Conservation (phyloP, 2,329 filamentous ascomycete genomes). For the Ilyonectria mors-panacis region DNA sequence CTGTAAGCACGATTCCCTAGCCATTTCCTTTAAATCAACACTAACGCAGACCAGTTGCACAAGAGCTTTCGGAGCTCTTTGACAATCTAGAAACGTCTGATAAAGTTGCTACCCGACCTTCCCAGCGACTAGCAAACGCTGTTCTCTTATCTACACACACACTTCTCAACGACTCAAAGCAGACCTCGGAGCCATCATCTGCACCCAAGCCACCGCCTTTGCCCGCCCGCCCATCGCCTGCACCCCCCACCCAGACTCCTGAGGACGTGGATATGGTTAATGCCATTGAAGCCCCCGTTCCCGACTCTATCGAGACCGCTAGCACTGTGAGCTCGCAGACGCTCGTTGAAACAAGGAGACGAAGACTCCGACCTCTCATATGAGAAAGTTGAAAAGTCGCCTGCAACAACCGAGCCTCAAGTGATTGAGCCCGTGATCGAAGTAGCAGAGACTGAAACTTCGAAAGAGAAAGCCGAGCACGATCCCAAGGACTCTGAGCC, state of each 20-base stretch:
- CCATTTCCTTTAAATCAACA: constrained; percentile 42
- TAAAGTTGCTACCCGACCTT: constrained; percentile 76
- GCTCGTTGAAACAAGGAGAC: constrained; percentile 62
- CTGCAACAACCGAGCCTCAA: constrained; percentile 40
- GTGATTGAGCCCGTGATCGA: constrained; percentile 45
- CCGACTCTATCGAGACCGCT: constrained; percentile 55
- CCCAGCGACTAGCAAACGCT: constrained; percentile 83
- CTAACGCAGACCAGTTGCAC: constrained; percentile 71
- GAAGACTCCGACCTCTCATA: constrained; percentile 54
- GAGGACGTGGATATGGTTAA: constrained; percentile 56
- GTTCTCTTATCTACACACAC: constrained; percentile 74
- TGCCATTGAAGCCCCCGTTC: constrained; percentile 49
- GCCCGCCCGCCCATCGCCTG: constrained; percentile 63
- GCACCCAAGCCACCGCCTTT: constrained; percentile 62
- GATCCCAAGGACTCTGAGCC: constrained; percentile 13
- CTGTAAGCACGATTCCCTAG: constrained; percentile 71
- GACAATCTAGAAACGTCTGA: constrained; percentile 76
- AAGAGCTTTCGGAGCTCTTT: constrained; percentile 80
- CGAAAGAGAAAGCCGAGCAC: constrained; percentile 23
- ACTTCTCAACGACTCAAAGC: constrained; percentile 52
- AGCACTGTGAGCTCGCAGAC: constrained; percentile 68
- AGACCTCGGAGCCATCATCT: constrained; percentile 42
- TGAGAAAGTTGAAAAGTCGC: constrained; percentile 51
- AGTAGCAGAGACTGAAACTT: constrained; percentile 33
- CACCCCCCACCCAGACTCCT: constrained; percentile 48